Evolutionary conservation across 306 rosid genomes (phyloP).

Genomic region (Dalbergia oliveri): DNA sequence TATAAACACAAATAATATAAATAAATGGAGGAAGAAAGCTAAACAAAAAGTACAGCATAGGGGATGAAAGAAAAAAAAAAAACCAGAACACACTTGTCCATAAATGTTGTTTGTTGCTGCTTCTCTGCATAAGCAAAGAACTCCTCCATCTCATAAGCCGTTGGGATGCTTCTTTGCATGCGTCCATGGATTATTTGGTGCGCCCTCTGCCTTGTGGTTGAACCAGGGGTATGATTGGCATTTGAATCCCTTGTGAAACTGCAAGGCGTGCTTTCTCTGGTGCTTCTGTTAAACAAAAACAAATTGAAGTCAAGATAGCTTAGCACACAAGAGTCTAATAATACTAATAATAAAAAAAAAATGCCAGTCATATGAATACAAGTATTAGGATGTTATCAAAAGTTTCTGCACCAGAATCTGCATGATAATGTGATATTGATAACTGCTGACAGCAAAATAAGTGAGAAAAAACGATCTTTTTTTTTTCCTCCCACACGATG

Average conservation of each 20-base stretch:
- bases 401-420: slow-evolving; percentile 49
- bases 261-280: slow-evolving; percentile 81
- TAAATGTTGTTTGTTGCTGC: slow-evolving; percentile 77
- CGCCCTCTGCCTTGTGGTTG: slow-evolving; percentile 65
- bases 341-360: not conserved
- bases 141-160: slow-evolving; percentile 81
- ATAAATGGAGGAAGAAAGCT: not conserved
- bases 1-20: too few species aligned
- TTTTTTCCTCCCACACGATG: slow-evolving; percentile 14
- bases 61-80: not conserved
- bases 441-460: slow-evolving; percentile 49
- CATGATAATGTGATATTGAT: slow-evolving; percentile 15
- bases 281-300: slow-evolving; percentile 57
- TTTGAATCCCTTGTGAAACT: slow-evolving; percentile 73
- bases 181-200: slow-evolving; percentile 46
- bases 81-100: slow-evolving; percentile 63
- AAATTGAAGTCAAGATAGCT: slow-evolving; percentile 20
- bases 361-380: slow-evolving; percentile 25
- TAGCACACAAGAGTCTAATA: slow-evolving; percentile 12
- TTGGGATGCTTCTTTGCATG: slow-evolving; percentile 67
- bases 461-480: slow-evolving; percentile 32
- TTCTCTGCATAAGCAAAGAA: slow-evolving; percentile 80
- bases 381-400: slow-evolving; percentile 33
- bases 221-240: slow-evolving; percentile 66
- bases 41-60: not conserved